Conservation (phyloP, 306 rosid genomes). For the Leucaena leucocephala region DNA sequence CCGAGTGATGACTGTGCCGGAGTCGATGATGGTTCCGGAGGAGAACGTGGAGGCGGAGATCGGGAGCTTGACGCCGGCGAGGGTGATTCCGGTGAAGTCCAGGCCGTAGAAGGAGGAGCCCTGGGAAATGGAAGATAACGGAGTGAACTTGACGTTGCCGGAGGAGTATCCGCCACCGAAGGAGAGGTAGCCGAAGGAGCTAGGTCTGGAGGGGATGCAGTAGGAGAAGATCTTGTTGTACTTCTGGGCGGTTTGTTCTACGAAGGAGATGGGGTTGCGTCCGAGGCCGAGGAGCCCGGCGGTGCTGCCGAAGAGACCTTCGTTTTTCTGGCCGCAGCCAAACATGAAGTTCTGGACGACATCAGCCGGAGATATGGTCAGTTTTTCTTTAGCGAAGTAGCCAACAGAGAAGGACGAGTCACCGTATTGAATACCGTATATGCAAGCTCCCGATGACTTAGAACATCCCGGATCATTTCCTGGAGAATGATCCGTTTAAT, state of each 20-base stretch:
- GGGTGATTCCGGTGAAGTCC: constrained; percentile 42
- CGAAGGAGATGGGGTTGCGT: constrained; percentile 62
- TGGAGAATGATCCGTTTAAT: constrained; percentile 1
- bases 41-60: constrained; percentile 49
- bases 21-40: constrained; percentile 64
- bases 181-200: constrained; percentile 47
- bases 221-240: constrained; percentile 65
- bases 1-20: constrained; percentile 74
- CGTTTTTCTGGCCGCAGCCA: constrained; percentile 79
- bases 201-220: constrained; percentile 65
- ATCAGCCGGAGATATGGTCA: constrained; percentile 41
- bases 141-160: constrained; percentile 49
- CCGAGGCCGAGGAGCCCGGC: constrained; percentile 89
- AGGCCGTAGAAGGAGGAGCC: constrained; percentile 56
- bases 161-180: constrained; percentile 31
- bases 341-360: constrained; percentile 46
- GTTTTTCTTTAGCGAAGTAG: constrained; percentile 51
- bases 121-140: constrained; percentile 37
- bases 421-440: constrained; percentile 60
- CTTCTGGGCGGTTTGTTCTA: constrained; percentile 63
- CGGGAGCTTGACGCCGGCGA: constrained; percentile 44
- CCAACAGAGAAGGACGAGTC: constrained; percentile 68
- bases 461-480: constrained; percentile 55
- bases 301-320: constrained; percentile 57
- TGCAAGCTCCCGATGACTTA: constrained; percentile 39